Evolutionary conservation across 352 stramenopile genomes (phyloP).

Genomic region (Phytophthora citrophthora): DNA sequence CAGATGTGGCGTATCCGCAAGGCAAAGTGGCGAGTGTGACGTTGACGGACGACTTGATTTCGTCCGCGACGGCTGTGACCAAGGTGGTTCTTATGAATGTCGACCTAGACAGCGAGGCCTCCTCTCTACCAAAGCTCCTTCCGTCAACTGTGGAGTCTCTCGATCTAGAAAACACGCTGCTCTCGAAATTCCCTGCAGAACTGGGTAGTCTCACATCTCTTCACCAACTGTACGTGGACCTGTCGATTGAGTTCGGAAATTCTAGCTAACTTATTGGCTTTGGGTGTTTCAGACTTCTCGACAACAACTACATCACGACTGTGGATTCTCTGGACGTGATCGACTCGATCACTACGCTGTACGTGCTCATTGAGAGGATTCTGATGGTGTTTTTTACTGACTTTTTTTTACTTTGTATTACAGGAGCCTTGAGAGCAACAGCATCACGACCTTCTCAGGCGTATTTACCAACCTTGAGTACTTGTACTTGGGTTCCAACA

Average conservation of each 20-base stretch:
- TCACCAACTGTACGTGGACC: slow-evolving; percentile 20
- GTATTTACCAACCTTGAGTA: slow-evolving; percentile 59
- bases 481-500: slow-evolving; percentile 57
- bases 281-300: slow-evolving; percentile 24
- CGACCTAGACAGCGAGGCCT: slow-evolving; percentile 15
- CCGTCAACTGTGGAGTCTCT: slow-evolving; percentile 28
- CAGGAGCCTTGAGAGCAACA: slow-evolving; percentile 67
- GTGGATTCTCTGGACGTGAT: slow-evolving; percentile 27
- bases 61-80: slow-evolving; percentile 19
- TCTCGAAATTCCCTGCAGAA: slow-evolving; percentile 28
- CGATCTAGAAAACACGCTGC: slow-evolving; percentile 33
- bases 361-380: slow-evolving; percentile 1
- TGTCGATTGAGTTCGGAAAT: neutral
- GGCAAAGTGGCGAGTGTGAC: slow-evolving; percentile 41
- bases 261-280: neutral
- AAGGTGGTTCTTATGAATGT: slow-evolving; percentile 39
- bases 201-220: slow-evolving; percentile 23
- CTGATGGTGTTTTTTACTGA: neutral
- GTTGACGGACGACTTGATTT: slow-evolving; percentile 29
- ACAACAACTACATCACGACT: slow-evolving; percentile 40
- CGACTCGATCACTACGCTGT: slow-evolving; percentile 30
- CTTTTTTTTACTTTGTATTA: neutral
- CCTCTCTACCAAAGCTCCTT: slow-evolving; percentile 17
- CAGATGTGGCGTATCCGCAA: slow-evolving; percentile 33
- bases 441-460: slow-evolving; percentile 49